These are phyloP conservation scores for Fusarium penzigii DNA, from an alignment of 2,329 filamentous ascomycete species.

Conservation along the genomic window DNA sequence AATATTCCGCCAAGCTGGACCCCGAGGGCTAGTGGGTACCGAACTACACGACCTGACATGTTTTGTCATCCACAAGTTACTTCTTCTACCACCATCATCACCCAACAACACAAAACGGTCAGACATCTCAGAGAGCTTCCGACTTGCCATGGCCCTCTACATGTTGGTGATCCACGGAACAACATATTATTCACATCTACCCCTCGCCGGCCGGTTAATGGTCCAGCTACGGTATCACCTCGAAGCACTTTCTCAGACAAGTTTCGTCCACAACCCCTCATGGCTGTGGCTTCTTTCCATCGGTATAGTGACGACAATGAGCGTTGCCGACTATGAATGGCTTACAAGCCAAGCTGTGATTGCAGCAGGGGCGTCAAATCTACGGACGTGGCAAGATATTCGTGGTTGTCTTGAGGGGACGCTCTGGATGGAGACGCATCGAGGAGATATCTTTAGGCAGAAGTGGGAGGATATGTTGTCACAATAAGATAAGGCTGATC, in stretches of 20 bases:
- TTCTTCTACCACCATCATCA: slow-evolving; percentile 29
- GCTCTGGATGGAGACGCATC: slow-evolving; percentile 20
- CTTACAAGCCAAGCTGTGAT: slow-evolving; percentile 28
- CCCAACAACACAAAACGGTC: slow-evolving; percentile 9
- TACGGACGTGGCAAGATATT: slow-evolving; percentile 21
- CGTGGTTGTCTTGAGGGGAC: slow-evolving; percentile 10
- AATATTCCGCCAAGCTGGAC: slow-evolving; percentile 40
- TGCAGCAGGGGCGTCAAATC: slow-evolving; percentile 1
- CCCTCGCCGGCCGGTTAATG: slow-evolving; percentile 39
- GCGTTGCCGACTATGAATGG: slow-evolving; percentile 30
- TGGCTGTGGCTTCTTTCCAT: slow-evolving; percentile 45
- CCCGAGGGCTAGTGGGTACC: slow-evolving; percentile 36
- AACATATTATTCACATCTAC: slow-evolving; percentile 55
- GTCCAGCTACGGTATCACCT: slow-evolving; percentile 35
- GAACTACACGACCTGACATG: slow-evolving; percentile 57
- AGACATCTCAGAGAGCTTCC: slow-evolving; percentile 44
- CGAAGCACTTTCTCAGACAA: slow-evolving; percentile 8
- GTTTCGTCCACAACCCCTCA: slow-evolving; percentile 25
- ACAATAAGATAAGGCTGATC: background rate
- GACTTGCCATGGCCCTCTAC: slow-evolving; percentile 49
- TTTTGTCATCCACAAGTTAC: slow-evolving; percentile 53
- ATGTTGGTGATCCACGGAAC: slow-evolving; percentile 56
- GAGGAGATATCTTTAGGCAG: slow-evolving; percentile 11
- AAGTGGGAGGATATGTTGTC: slow-evolving; percentile 18
- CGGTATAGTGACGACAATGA: slow-evolving; percentile 39